Evolutionary conservation across 2,329 filamentous ascomycete genomes (phyloP).

Genomic region (Colletotrichum sublineola): DNA sequence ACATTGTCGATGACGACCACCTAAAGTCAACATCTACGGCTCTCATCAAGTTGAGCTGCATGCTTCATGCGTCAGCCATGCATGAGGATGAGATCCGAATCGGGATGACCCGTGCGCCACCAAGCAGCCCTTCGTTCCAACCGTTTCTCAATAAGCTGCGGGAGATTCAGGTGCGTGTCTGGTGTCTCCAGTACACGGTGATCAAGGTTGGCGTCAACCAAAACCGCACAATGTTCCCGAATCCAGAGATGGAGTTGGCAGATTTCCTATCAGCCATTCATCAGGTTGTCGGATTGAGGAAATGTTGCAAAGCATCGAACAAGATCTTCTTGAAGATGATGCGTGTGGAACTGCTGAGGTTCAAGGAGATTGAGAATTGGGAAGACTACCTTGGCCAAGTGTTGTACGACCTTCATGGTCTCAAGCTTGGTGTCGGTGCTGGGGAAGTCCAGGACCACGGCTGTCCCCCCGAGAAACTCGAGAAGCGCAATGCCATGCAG

Average conservation of each 20-base stretch:
- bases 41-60: slow-evolving; percentile 76
- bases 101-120: slow-evolving; percentile 74
- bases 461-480: slow-evolving; percentile 81
- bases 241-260: slow-evolving; percentile 78
- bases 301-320: slow-evolving; percentile 86
- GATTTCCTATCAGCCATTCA: slow-evolving; percentile 87
- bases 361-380: slow-evolving; percentile 83
- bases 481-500: slow-evolving; percentile 83
- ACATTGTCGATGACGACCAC: slow-evolving; percentile 86
- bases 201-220: slow-evolving; percentile 81
- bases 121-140: slow-evolving; percentile 68
- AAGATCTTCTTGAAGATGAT: slow-evolving; percentile 91
- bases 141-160: slow-evolving; percentile 78
- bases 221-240: slow-evolving; percentile 72
- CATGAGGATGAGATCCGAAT: slow-evolving; percentile 89
- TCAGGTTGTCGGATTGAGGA: slow-evolving; percentile 84
- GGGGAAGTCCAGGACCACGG: slow-evolving; percentile 82
- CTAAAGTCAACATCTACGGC: slow-evolving; percentile 79
- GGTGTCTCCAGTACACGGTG: slow-evolving; percentile 88
- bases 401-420: slow-evolving; percentile 84
- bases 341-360: slow-evolving; percentile 84
- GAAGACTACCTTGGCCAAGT: slow-evolving; percentile 90
- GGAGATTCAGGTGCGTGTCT: slow-evolving; percentile 88
- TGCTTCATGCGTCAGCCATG: slow-evolving; percentile 84
- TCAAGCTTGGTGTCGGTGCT: slow-evolving; percentile 78